Evolutionary conservation across 1,284 basidiomycete genomes (phyloP).

Genomic region (Pascua sp.): DNA sequence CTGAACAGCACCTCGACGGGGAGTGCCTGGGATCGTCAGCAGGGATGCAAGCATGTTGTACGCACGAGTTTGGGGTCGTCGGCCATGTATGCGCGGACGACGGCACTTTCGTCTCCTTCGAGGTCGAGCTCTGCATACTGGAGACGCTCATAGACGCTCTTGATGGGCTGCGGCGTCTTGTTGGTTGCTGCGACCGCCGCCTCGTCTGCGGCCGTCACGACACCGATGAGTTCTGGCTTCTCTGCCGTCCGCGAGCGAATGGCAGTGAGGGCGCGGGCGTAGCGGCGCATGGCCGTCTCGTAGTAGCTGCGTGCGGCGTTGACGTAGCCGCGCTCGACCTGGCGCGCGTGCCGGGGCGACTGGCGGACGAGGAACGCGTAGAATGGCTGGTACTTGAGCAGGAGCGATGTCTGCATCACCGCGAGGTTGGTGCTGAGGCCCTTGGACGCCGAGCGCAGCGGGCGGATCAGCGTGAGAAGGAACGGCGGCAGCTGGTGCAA

Average conservation of each 20-base stretch:
- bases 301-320: constrained; percentile 84
- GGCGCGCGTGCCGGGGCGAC: constrained; percentile 74
- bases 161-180: constrained; percentile 51
- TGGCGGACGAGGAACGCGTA: constrained; percentile 84
- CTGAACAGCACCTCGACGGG: constrained; percentile 76
- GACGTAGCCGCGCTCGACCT: constrained; percentile 84
- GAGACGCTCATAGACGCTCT: constrained; percentile 55
- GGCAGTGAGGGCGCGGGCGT: constrained; percentile 72
- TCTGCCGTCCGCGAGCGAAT: constrained; percentile 61
- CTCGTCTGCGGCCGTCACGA: constrained; percentile 32
- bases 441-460: constrained; percentile 65
- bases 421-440: constrained; percentile 83
- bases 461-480: constrained; percentile 75
- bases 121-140: constrained; percentile 60
- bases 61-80: constrained; percentile 57
- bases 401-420: constrained; percentile 80
- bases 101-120: constrained; percentile 62
- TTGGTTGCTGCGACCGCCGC: constrained; percentile 18
- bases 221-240: constrained; percentile 40
- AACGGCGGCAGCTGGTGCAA: constrained; percentile 83
- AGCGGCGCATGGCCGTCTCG: constrained; percentile 91
- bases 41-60: background rate
- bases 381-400: constrained; percentile 78
- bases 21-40: constrained; percentile 62
- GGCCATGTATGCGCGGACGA: constrained; percentile 77